Base-by-base conservation (phyloP, 139 green algal species). In the Tetraselmis chui region DNA sequence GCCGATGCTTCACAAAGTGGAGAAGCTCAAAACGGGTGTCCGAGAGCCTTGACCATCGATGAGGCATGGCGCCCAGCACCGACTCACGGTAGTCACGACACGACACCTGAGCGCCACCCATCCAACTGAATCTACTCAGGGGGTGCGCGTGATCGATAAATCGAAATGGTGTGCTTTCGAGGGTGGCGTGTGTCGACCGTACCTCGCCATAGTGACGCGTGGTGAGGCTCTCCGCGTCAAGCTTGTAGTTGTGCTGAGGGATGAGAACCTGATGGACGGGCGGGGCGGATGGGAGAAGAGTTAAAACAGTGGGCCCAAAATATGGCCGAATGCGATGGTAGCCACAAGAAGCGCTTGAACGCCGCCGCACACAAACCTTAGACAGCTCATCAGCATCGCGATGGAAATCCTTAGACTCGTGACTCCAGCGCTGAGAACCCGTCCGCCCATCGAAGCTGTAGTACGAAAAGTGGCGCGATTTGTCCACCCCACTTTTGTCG, bases 51-150 rank as follows among this genome's bases (percentile, higher is more conserved):
- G 81, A 79, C 89, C 91, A 89, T 59, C 87, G 81, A 83, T 99
- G 96, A 0, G 96, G 96, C 86, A 98, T 86, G 29, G 87, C 88
- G 1, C 86, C 78, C 85, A 97, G 84, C 77, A 98, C 82, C n/a
- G 91, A 92, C 78, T 95, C 87, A 1, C 94, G 88, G 87, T 94
- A 99, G n/a, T 97, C 94, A 27, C 94, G 86, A 88, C 96, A 99
- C n/a, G 93, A 96, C 0, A 90, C 85, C 84, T 87, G 45, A 2
- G 45, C 22, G 78, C 31, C n/a, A n/a, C n/a, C n/a, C n/a, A n/a
- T n/a, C n/a, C n/a, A n/a, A n/a, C n/a, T n/a, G n/a, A n/a, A n/a
- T n/a, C n/a, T n/a, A n/a, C n/a, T n/a, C n/a, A n/a, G n/a, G n/a
- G n/a, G n/a, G n/a, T n/a, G n/a, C n/a, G n/a, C n/a, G n/a, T n/a